Percentiles rank a stretch among this genome's conserved stretches.
Evolutionary conservation across 148 eudicot species (phyloP).

Genomic region (Beta vulgaris): DNA sequence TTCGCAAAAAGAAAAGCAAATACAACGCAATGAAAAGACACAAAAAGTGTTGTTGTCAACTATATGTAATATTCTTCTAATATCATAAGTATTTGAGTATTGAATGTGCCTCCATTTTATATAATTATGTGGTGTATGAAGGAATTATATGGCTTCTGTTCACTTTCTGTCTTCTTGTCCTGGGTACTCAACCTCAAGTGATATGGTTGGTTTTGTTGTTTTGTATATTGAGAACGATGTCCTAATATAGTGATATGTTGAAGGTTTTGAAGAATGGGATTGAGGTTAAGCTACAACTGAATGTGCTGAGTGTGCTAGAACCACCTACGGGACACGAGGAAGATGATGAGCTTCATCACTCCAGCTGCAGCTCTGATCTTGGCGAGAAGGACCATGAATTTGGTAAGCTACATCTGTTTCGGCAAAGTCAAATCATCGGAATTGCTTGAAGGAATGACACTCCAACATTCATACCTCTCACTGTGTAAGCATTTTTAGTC

Average conservation of each 20-base stretch:
- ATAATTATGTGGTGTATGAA: neutral
- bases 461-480: slow-evolving; percentile 43
- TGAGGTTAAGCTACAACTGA: slow-evolving; percentile 95
- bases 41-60: slow-evolving; percentile 2
- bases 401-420: slow-evolving; percentile 60
- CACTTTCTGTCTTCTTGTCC: neutral
- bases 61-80: neutral
- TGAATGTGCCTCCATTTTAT: neutral
- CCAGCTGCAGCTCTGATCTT: slow-evolving; percentile 76
- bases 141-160: neutral
- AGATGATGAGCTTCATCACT: slow-evolving; percentile 69
- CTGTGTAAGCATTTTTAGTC: slow-evolving; percentile 42
- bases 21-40: neutral
- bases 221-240: neutral
- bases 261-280: slow-evolving; percentile 96
- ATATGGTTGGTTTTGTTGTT: neutral
- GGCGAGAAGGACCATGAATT: slow-evolving; percentile 60
- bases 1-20: neutral
- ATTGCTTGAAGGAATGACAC: slow-evolving; percentile 52
- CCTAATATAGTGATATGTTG: slow-evolving; percentile 6
- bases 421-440: slow-evolving; percentile 44
- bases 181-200: neutral
- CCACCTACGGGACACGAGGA: slow-evolving; percentile 95
- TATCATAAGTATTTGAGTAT: too few relatives aligned
- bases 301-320: slow-evolving; percentile 91